These are phyloP conservation scores for Gastrodia elata DNA, from an alignment of 106 monocot genomes.

Conservation along the genomic window DNA sequence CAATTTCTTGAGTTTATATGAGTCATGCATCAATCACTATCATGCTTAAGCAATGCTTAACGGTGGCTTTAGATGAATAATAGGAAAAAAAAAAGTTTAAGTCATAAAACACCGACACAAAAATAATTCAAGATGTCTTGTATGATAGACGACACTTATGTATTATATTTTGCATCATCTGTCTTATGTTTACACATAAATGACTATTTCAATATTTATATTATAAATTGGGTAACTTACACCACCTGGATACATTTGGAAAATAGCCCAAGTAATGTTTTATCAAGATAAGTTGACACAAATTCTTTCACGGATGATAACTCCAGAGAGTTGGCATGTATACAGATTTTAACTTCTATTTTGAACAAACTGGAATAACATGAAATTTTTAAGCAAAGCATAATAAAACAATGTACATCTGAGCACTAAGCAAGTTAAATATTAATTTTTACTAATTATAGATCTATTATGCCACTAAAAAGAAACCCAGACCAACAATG, in stretches of 20 bases:
- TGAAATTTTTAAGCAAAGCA: neutral
- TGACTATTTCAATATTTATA: too few relatives aligned
- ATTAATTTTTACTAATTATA: neutral
- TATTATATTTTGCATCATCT: too few relatives aligned
- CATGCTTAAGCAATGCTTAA: neutral
- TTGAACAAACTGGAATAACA: neutral
- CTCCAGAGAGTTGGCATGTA: neutral
- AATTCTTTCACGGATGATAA: too few relatives aligned
- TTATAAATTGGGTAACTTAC: too few relatives aligned
- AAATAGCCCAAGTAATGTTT: too few relatives aligned
- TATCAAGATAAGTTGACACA: too few relatives aligned
- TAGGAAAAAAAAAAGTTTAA: neutral
- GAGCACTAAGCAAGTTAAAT: neutral
- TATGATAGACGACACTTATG: too few relatives aligned
- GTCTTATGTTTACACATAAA: too few relatives aligned
- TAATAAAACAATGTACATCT: neutral
- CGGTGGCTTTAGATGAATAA: neutral
- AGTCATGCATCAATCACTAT: neutral
- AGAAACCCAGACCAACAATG: neutral
- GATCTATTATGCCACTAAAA: slow-evolving; percentile 2
- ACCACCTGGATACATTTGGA: too few relatives aligned
- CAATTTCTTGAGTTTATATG: neutral
- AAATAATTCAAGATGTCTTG: too few relatives aligned
- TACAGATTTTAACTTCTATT: neutral
- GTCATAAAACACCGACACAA: too few relatives aligned